phyloP scores from a whole-genome alignment of 2,329 filamentous ascomycete genomes.

The Trichoderma sp. region DNA sequence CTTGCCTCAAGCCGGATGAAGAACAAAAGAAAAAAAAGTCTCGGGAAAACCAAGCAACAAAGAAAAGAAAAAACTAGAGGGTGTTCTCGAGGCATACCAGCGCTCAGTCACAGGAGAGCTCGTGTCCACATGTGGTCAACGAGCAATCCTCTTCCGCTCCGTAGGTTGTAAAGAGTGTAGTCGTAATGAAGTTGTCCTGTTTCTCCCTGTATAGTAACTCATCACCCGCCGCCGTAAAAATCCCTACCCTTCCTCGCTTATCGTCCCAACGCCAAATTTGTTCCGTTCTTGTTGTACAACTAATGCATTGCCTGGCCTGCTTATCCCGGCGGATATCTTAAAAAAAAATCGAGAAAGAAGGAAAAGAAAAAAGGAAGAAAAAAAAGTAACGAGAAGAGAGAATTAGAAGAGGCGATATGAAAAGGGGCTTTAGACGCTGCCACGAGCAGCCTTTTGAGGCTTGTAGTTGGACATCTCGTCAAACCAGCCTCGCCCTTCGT shows the following conservation, averaged over 20 bases:
- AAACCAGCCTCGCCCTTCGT: conserved; percentile 74
- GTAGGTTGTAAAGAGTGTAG: not conserved
- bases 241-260: not conserved
- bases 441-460: conserved; percentile 52
- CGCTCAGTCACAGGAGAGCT: not conserved
- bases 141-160: not conserved
- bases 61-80: not conserved
- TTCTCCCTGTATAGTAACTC: not conserved
- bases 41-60: not conserved
- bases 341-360: not conserved
- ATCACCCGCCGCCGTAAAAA: not conserved
- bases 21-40: not conserved
- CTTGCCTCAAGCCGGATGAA: not conserved
- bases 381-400: not conserved
- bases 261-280: conserved; percentile 15
- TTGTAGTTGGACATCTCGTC: conserved; percentile 82
- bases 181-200: conserved; percentile 2
- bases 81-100: not conserved
- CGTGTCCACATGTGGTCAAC: not conserved
- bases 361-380: not conserved
- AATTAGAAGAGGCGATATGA: not conserved
- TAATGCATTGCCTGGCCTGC: conserved; percentile 19
- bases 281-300: conserved; percentile 14
- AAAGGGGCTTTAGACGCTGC: conserved; percentile 27
- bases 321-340: conserved; percentile 13